These are phyloP conservation scores for Grifola frondosa DNA, from an alignment of 1,284 basidiomycete species.

Conservation along the genomic window DNA sequence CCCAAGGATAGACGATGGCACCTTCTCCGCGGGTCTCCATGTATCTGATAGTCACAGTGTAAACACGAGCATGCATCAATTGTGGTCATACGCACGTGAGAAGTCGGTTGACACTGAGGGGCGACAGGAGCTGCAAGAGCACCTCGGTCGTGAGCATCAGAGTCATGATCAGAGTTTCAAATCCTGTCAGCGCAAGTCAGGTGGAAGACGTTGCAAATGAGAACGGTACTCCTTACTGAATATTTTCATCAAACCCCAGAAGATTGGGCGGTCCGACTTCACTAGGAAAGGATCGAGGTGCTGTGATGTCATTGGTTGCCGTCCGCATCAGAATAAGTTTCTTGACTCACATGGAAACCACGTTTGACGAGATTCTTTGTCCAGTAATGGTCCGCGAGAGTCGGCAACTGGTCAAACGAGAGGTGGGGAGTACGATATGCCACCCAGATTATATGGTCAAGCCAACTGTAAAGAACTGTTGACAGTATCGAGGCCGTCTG, in stretches of 20 bases:
- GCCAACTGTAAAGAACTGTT: slow-evolving; percentile 55
- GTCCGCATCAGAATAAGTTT: background rate
- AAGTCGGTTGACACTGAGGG: slow-evolving; percentile 35
- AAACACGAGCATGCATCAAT: slow-evolving; percentile 24
- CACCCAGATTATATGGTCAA: slow-evolving; percentile 37
- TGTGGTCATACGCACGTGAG: slow-evolving; percentile 25
- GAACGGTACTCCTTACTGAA: slow-evolving; percentile 20
- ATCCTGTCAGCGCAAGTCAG: slow-evolving; percentile 5
- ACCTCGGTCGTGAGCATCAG: slow-evolving; percentile 17
- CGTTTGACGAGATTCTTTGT: slow-evolving; percentile 39
- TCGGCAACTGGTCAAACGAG: slow-evolving; percentile 35
- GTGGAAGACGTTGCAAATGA: slow-evolving; percentile 1
- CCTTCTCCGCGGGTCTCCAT: slow-evolving; percentile 39
- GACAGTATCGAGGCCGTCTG: slow-evolving; percentile 64
- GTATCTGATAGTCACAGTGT: slow-evolving; percentile 29
- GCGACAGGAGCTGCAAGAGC: slow-evolving; percentile 6
- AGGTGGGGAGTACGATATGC: slow-evolving; percentile 30
- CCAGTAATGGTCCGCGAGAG: slow-evolving; percentile 45
- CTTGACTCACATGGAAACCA: slow-evolving; percentile 29
- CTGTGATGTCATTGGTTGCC: slow-evolving; percentile 24
- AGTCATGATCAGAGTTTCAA: slow-evolving; percentile 17
- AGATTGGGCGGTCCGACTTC: slow-evolving; percentile 22
- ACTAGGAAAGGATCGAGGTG: slow-evolving; percentile 27
- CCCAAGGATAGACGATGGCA: slow-evolving; percentile 44
- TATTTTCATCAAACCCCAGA: slow-evolving; percentile 28